Percentiles rank a stretch among this genome's conserved stretches.
These are phyloP conservation scores for Cadophora gregata DNA, from an alignment of 2,329 filamentous ascomycete species.

Conservation along the genomic window DNA sequence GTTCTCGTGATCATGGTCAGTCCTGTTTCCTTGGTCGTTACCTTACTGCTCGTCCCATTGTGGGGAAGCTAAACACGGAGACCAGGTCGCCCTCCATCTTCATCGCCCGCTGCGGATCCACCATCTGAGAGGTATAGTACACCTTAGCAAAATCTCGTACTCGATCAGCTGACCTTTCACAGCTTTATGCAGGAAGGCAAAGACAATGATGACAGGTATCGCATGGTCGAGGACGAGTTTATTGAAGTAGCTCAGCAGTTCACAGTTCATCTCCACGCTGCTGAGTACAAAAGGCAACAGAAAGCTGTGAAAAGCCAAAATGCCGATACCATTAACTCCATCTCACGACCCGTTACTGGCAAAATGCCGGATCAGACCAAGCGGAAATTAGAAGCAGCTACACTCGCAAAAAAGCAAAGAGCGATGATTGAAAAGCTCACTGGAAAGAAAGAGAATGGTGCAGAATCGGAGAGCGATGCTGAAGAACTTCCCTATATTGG, in stretches of 20 bases:
- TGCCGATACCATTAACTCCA: slow-evolving; percentile 50
- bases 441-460: slow-evolving; percentile 34
- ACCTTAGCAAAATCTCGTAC: no score
- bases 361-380: slow-evolving; percentile 42
- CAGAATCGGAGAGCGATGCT: slow-evolving; percentile 42
- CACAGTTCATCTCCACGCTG: slow-evolving; percentile 77
- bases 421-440: slow-evolving; percentile 39
- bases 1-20: background rate
- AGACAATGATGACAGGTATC: slow-evolving; percentile 73
- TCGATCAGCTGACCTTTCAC: slow-evolving; percentile 25
- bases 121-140: slow-evolving; percentile 52
- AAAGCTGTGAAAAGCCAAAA: slow-evolving; percentile 60
- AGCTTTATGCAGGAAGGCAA: slow-evolving; percentile 65
- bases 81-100: slow-evolving; percentile 51
- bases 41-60: background rate
- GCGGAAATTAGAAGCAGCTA: slow-evolving; percentile 44
- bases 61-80: background rate
- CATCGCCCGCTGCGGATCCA: slow-evolving; percentile 58
- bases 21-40: background rate
- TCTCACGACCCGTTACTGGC: slow-evolving; percentile 48
- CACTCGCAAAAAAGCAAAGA: slow-evolving; percentile 47
- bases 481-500: slow-evolving; percentile 44
- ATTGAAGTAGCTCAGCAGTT: slow-evolving; percentile 69
- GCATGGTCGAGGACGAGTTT: slow-evolving; percentile 87
- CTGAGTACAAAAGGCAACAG: slow-evolving; percentile 75